Evolutionary conservation across 2,329 filamentous ascomycete genomes (phyloP).

Genomic region (Cytospora schulzeri): DNA sequence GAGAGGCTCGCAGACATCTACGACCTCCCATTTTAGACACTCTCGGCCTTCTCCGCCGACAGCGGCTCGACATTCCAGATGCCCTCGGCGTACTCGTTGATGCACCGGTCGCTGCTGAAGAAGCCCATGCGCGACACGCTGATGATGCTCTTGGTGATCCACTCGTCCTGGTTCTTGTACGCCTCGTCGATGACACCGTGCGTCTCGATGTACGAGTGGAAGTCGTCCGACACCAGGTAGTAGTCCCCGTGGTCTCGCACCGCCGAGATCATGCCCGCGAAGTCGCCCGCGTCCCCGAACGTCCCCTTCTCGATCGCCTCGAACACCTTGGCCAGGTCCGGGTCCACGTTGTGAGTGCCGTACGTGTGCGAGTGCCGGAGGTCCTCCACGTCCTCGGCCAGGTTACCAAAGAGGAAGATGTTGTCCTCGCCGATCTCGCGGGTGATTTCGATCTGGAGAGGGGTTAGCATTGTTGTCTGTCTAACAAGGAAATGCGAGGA

Average conservation of each 20-base stretch:
- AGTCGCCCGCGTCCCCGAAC: slow-evolving; percentile 79
- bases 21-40: slow-evolving; percentile 23
- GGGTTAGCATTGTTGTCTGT: slow-evolving; percentile 20
- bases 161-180: slow-evolving; percentile 89
- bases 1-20: too few species aligned
- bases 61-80: slow-evolving; percentile 95
- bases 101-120: slow-evolving; percentile 93
- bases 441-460: slow-evolving; percentile 83
- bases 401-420: slow-evolving; percentile 97
- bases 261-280: slow-evolving; percentile 79
- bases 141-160: slow-evolving; percentile 86
- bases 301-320: slow-evolving; percentile 74
- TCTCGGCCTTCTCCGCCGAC: slow-evolving; percentile 41
- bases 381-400: slow-evolving; percentile 95
- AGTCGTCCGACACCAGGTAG: slow-evolving; percentile 97
- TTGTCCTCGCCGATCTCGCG: slow-evolving; percentile 95
- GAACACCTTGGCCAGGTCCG: slow-evolving; percentile 79
- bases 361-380: slow-evolving; percentile 90
- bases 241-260: slow-evolving; percentile 95
- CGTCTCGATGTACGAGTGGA: slow-evolving; percentile 90
- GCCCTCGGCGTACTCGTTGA: slow-evolving; percentile 93
- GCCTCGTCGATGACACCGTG: slow-evolving; percentile 89
- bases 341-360: slow-evolving; percentile 75
- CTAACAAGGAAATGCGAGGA: too few species aligned
- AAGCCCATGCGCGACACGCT: slow-evolving; percentile 95